phyloP scores from a whole-genome alignment of 2,329 filamentous ascomycete species.

The Akanthomyces uredinophilus region DNA sequence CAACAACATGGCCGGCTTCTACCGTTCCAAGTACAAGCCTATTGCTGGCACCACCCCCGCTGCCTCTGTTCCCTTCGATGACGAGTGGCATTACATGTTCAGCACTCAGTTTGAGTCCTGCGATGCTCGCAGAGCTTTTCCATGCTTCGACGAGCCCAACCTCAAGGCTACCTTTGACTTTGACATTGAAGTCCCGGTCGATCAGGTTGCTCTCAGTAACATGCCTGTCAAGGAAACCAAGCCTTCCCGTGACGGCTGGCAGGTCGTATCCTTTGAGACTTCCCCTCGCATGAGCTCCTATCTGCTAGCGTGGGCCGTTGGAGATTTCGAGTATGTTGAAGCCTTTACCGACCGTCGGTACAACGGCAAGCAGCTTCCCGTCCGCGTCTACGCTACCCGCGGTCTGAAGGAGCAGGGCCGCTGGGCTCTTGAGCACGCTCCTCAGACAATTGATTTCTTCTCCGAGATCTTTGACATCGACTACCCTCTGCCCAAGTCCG shows the following conservation, averaged over 20 bases:
- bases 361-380: constrained; percentile 83
- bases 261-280: constrained; percentile 71
- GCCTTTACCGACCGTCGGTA: constrained; percentile 85
- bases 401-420: constrained; percentile 90
- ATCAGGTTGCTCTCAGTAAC: constrained; percentile 86
- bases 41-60: constrained; percentile 54
- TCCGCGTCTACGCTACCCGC: constrained; percentile 90
- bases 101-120: constrained; percentile 98
- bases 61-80: constrained; percentile 70
- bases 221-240: constrained; percentile 79
- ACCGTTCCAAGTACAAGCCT: constrained; percentile 90
- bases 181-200: constrained; percentile 82
- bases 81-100: constrained; percentile 68
- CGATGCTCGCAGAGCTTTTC: constrained; percentile 90
- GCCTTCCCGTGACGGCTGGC: constrained; percentile 57
- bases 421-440: constrained; percentile 85
- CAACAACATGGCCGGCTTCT: constrained; percentile 89
- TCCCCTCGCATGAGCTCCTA: constrained; percentile 91
- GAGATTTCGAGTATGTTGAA: constrained; percentile 96
- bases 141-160: constrained; percentile 97
- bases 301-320: constrained; percentile 87
- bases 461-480: constrained; percentile 92
- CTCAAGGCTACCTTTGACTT: constrained; percentile 96
- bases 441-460: constrained; percentile 93
- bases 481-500: constrained; percentile 88